phyloP scores from a whole-genome alignment of 768 basidiomycete genomes.

The Naganishia friedmannii region DNA sequence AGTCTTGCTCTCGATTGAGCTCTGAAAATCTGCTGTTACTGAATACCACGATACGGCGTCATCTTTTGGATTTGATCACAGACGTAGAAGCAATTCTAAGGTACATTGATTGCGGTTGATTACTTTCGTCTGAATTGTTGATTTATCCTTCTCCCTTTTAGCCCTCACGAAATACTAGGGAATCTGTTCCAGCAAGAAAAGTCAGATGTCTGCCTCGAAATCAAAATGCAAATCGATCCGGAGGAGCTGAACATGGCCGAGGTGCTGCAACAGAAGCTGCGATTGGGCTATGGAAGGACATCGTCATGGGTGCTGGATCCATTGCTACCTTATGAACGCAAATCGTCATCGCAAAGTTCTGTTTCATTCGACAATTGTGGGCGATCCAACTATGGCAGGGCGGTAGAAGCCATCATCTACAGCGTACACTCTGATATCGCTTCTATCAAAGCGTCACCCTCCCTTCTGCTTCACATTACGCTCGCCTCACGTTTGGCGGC shows the following conservation, averaged over 20 bases:
- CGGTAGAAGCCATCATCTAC: constrained; percentile 60
- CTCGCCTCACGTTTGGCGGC: constrained; percentile 63
- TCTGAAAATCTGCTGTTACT: neutral
- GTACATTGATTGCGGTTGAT: neutral
- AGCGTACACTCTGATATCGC: constrained; percentile 63
- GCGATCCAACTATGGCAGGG: constrained; percentile 65
- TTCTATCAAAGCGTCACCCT: constrained; percentile 61
- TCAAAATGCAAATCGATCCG: constrained; percentile 2
- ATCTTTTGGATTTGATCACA: neutral
- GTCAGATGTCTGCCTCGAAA: constrained; percentile 3
- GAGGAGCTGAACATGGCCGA: neutral
- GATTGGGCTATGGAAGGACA: neutral
- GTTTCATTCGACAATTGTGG: constrained; percentile 56
- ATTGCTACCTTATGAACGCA: constrained; percentile 43
- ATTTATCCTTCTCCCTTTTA: neutral
- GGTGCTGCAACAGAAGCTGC: neutral
- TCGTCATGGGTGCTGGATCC: constrained; percentile 59
- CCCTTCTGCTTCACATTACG: constrained; percentile 70
- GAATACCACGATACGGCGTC: neutral
- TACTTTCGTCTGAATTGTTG: neutral
- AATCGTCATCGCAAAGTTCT: constrained; percentile 16
- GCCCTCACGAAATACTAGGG: constrained; percentile 15
- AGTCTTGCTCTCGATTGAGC: neutral
- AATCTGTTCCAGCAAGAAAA: constrained; percentile 13
- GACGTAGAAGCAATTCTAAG: neutral